Base-by-base conservation (phyloP, 805 yeast species). In the Saccharomyces eubayanus region DNA sequence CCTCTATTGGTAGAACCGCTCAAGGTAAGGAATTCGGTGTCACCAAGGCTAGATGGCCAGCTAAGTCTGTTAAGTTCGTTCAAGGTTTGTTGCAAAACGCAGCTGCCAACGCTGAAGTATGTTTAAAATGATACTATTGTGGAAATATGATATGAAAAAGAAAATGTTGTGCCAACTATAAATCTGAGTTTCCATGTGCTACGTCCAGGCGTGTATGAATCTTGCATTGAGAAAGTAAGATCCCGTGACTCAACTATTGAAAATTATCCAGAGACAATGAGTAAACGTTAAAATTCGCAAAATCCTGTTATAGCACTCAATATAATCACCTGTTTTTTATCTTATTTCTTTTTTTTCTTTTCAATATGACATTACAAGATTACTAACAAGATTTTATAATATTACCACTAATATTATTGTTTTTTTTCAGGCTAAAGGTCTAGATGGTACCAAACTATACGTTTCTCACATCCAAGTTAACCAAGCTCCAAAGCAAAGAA, bases 11-110 rank as follows among this genome's bases (percentile, higher is more conserved):
- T 78, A 88, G 99, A 83, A 90, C 99, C 71, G 96, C 95, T 69
- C 99, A 94, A 82, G 99, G 97, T 82, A 92, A 94, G 82, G 99
- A 94, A 83, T 94, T 92, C 73, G 98, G 98, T 80, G 96, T 91
- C 75, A 89, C 97, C 85, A 91, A 87, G 81, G 99, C 99, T 71
- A 91, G 99, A 89, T 94, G 99, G 99, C 99, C 99, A 74, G 96
- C 84, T 64, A 94, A 94, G 87, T 88, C 96, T 63, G 97, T 94
- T 77, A 88, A 89, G 80, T 90, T 87, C 79, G 80, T 94, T 74
- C 85, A 87, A 76, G 97, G 89, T 76, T 85, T 94, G 76, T 84
- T 94, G 79, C 85, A 85, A 79, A 94, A 94, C 79, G 99, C 99
- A 74, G 91, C 90, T 77, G 86, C 99, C 72, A 94, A 92, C 83